phyloP scores from a whole-genome alignment of 2,329 filamentous ascomycete genomes.

The Colletotrichum sp. region DNA sequence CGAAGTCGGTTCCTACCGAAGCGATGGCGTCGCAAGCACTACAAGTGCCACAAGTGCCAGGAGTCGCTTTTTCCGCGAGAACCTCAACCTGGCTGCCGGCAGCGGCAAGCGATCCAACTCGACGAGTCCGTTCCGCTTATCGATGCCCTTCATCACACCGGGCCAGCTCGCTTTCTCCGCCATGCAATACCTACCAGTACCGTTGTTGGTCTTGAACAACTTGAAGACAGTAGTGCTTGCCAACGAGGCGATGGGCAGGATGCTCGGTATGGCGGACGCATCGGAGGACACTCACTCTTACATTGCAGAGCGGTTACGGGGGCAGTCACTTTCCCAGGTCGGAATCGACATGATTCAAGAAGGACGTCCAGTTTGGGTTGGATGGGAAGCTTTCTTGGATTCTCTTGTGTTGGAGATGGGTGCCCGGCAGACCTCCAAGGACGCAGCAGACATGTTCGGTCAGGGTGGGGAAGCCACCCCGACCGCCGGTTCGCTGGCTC shows the following conservation, averaged over 20 bases:
- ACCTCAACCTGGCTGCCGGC: constrained; percentile 21
- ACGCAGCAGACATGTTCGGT: constrained; percentile 4
- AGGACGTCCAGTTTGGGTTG: constrained; percentile 64
- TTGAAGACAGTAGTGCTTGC: constrained; percentile 74
- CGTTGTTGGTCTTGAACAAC: constrained; percentile 71
- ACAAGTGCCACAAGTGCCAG: constrained; percentile 27
- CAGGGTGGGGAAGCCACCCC: constrained; percentile 40
- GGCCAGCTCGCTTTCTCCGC: constrained; percentile 68
- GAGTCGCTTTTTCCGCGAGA: constrained; percentile 40
- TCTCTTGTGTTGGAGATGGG: constrained; percentile 52
- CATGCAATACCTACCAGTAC: constrained; percentile 77
- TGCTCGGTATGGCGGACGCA: constrained; percentile 62
- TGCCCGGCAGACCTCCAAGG: constrained; percentile 22
- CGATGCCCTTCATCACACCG: constrained; percentile 53
- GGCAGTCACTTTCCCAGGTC: constrained; percentile 71
- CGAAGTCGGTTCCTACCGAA: neutral
- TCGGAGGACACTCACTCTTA: constrained; percentile 43
- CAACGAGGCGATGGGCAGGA: constrained; percentile 76
- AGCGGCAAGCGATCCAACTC: constrained; percentile 36
- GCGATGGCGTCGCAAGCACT: neutral
- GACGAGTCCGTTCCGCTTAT: constrained; percentile 38
- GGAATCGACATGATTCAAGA: constrained; percentile 78
- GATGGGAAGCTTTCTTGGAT: constrained; percentile 64
- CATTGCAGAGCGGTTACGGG: constrained; percentile 65
- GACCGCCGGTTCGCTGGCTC: constrained; percentile 30